These are phyloP conservation scores for Rhodomyrtus psidioides DNA, from an alignment of 441 rosid species.

Conservation along the genomic window DNA sequence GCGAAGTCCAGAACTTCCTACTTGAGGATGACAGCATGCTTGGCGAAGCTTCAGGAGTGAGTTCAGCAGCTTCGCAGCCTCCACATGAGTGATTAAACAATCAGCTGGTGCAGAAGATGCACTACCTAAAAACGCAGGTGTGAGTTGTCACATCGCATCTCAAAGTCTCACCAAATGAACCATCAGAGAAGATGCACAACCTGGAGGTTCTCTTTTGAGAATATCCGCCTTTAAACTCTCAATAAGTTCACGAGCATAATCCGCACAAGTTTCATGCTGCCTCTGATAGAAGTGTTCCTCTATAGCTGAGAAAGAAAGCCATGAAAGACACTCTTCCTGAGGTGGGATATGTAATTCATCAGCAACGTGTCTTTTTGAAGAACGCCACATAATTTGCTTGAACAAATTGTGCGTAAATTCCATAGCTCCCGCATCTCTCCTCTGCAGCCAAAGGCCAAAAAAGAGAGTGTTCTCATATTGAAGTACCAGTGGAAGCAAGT, in stretches of 20 bases:
- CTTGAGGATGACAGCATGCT: slow-evolving; percentile 99
- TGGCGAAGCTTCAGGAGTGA: slow-evolving; percentile 99
- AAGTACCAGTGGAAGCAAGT: background rate
- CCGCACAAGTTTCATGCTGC: slow-evolving; percentile 94
- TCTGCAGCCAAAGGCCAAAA: slow-evolving; percentile 31
- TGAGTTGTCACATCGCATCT: background rate
- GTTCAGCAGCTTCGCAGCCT: slow-evolving; percentile 82
- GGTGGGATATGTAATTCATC: slow-evolving; percentile 95
- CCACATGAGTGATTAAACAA: slow-evolving; percentile 67
- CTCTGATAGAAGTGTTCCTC: slow-evolving; percentile 94
- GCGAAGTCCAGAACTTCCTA: slow-evolving; percentile 92
- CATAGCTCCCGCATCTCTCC: slow-evolving; percentile 59
- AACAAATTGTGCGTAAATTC: slow-evolving; percentile 69
- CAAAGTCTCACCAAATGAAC: slow-evolving; percentile 12
- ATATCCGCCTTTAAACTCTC: slow-evolving; percentile 74
- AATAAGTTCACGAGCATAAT: slow-evolving; percentile 86
- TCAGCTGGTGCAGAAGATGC: slow-evolving; percentile 28
- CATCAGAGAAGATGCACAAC: slow-evolving; percentile 22
- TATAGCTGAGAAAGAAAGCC: slow-evolving; percentile 90
- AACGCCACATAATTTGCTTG: slow-evolving; percentile 96
- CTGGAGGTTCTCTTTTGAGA: slow-evolving; percentile 61
- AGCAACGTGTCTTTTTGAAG: slow-evolving; percentile 80
- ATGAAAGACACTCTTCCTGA: slow-evolving; percentile 85
- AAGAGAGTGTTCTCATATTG: background rate
- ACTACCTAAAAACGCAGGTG: slow-evolving; percentile 35